Evolutionary conservation across 2,329 filamentous ascomycete species (phyloP), one percentile per base, ranked within the genome.

Genomic region (Ascochyta rabiei): DNA sequence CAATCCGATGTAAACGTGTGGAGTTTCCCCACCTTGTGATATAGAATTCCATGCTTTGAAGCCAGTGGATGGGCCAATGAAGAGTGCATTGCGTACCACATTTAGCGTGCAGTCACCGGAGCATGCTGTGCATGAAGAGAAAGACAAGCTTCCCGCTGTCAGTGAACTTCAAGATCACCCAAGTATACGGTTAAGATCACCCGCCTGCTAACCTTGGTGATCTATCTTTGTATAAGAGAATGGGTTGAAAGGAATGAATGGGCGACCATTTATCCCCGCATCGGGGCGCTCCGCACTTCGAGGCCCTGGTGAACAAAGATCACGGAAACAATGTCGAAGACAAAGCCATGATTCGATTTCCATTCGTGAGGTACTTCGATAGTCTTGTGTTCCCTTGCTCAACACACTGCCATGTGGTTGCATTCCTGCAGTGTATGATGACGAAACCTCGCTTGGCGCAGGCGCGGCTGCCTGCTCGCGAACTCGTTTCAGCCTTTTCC

Each of bases 401-500:
- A 37, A 31, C 16, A 24, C 21, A 35, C 38, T 39, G 33, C 33
- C 26, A 44, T 48, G 47, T 53, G 37, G 23, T 28, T 23, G 31
- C 39, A 35, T 48, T 39, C 35, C 48, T 39, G 35, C 10, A 21
- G 35, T 18, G 19, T 28, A 9, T 18, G n/a, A 48, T 54, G 52
- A 56, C 47, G 44, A 42, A 40, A 42, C 18, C 21, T 43, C 23
- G 23, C 42, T 59, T 56, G 49, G 51, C 52, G 38, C 18, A 3
- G 35, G 9, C 38, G 46, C 42, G 43, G 48, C 33, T 51, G 54
- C 50, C 54, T 58, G 30, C 38, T 12, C 26, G n/a, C 48, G 12
- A 18, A 28, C 35, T 33, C 48, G 58, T 58, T 61, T 58, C 48
- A 56, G 58, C 58, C 58, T 50, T 23, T 24, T 39, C 28, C n/a